Evolutionary conservation across 257 asterid species (phyloP).

Genomic region (Solanum piurae): DNA sequence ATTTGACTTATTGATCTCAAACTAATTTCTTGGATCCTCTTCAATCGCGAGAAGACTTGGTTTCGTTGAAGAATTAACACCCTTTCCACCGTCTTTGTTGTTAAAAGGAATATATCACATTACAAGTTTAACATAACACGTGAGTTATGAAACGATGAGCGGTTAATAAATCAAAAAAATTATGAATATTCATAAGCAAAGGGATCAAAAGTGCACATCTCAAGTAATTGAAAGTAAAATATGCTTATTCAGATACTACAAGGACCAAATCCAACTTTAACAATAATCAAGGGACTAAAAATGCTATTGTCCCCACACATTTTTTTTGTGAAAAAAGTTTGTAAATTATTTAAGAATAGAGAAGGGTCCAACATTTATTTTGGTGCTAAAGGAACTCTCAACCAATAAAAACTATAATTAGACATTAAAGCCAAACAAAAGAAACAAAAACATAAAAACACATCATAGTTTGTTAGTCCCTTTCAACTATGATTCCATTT

Average conservation of each 20-base stretch:
- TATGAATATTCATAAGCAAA: background rate
- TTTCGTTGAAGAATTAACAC: background rate
- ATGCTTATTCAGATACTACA: background rate
- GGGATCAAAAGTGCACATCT: background rate
- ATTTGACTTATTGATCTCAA: background rate
- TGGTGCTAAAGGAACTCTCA: constrained; percentile 2
- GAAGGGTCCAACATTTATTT: constrained; percentile 3
- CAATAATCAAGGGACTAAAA: background rate
- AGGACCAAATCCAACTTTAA: background rate
- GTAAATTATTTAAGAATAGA: background rate
- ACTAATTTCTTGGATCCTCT: background rate
- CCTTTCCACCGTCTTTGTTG: accelerated
- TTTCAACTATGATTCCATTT: background rate
- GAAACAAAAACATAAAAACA: background rate
- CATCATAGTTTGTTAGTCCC: background rate
- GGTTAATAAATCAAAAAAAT: too few relatives aligned
- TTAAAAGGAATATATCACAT: background rate
- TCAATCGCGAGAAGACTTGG: background rate
- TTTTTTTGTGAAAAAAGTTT: background rate
- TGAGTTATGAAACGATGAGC: background rate
- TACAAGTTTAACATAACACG: accelerated
- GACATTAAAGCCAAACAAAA: background rate
- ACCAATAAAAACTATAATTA: background rate
- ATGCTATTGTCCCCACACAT: background rate
- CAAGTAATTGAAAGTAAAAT: background rate